Conservation (phyloP, 2,329 filamentous ascomycete species). For the Aspergillus sp. region DNA sequence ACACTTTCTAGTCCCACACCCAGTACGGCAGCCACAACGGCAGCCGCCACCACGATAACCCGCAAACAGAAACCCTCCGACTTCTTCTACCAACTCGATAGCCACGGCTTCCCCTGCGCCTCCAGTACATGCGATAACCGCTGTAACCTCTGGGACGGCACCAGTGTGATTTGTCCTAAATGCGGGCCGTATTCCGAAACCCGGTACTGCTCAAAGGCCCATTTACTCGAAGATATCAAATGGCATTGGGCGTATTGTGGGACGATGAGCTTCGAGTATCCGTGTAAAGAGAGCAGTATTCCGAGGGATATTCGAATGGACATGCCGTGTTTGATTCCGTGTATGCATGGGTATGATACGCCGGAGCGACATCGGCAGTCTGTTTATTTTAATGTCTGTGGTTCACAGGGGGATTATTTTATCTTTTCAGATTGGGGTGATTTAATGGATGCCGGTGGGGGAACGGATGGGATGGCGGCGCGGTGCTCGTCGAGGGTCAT, state of each 20-base stretch:
- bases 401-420: conserved; percentile 26
- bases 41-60: no score
- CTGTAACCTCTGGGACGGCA: conserved; percentile 26
- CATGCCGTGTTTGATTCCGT: conserved; percentile 21
- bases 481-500: conserved; percentile 20
- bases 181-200: conserved; percentile 34
- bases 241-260: conserved; percentile 29
- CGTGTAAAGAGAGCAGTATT: conserved; percentile 15
- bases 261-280: conserved; percentile 13
- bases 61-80: conserved; percentile 9
- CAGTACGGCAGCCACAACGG: background rate
- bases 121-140: conserved; percentile 19
- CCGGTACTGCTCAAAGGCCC: conserved; percentile 34
- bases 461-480: conserved; percentile 4
- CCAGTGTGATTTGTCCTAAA: conserved; percentile 30
- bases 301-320: conserved; percentile 9
- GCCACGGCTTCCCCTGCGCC: conserved; percentile 42
- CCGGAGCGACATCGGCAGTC: conserved; percentile 33
- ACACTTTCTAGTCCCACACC: conserved; percentile 11
- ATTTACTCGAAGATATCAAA: conserved; percentile 29
- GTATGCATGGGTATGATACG: conserved; percentile 21
- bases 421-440: conserved; percentile 26
- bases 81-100: conserved; percentile 40
- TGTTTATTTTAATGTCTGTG: conserved; percentile 21
- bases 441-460: conserved; percentile 6